phyloP scores from a whole-genome alignment of 1,139 yeast species.

The Spathaspora sp. region DNA sequence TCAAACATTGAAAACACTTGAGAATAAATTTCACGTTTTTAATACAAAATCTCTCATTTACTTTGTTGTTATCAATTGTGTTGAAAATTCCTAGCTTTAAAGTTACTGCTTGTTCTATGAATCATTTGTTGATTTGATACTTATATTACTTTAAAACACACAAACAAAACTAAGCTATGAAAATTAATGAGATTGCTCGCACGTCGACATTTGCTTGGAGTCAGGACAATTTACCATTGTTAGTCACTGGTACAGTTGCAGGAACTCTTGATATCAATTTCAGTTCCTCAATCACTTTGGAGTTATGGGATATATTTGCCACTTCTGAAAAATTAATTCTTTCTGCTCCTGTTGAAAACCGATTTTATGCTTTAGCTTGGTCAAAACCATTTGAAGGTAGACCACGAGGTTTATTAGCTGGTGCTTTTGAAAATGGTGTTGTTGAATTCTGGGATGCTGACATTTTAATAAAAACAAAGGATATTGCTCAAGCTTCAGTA shows the following conservation, averaged over 20 bases:
- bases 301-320: conserved; percentile 73
- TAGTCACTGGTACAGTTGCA: conserved; percentile 91
- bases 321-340: conserved; percentile 33
- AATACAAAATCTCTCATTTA: not conserved
- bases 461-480: conserved; percentile 38
- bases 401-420: conserved; percentile 68
- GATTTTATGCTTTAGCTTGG: conserved; percentile 87
- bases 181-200: conserved; percentile 76
- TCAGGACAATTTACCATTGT: conserved; percentile 64
- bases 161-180: conserved; percentile 44
- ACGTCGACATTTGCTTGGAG: conserved; percentile 98
- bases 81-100: not conserved
- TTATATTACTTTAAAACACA: not conserved
- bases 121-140: not conserved
- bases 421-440: conserved; percentile 83
- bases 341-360: conserved; percentile 51
- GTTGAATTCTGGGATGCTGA: conserved; percentile 76
- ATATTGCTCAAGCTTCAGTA: conserved; percentile 43
- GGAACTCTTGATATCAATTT: conserved; percentile 92
- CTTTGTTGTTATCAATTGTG: not conserved
- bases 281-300: conserved; percentile 72
- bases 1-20: conserved; percentile 3
- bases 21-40: not conserved
- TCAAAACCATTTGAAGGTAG: conserved; percentile 60
- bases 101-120: not conserved